These are phyloP conservation scores for Boletus reticuloceps DNA, from an alignment of 768 basidiomycete species.

Conservation along the genomic window DNA sequence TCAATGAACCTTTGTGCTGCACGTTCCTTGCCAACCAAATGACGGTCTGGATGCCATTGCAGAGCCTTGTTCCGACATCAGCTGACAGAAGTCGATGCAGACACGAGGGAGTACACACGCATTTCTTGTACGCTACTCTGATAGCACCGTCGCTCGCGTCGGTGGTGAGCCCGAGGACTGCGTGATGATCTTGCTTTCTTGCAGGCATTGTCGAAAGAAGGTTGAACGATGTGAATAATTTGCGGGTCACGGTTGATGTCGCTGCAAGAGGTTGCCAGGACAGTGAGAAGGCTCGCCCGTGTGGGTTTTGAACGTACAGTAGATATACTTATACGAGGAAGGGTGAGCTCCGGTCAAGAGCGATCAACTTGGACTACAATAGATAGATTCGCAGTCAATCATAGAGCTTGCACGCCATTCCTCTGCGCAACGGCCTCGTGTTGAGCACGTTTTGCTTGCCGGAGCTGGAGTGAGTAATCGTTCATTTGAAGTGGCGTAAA, in stretches of 20 bases:
- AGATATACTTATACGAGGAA: conserved; percentile 26
- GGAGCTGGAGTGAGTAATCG: conserved; percentile 28
- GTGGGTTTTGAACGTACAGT: conserved; percentile 12
- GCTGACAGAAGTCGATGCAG: conserved; percentile 22
- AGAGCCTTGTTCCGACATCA: conserved; percentile 42
- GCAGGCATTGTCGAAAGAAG: conserved; percentile 27
- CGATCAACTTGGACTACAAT: conserved; percentile 19
- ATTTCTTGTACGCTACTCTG: conserved; percentile 59
- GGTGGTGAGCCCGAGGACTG: conserved; percentile 43
- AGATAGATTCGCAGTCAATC: conserved; percentile 24
- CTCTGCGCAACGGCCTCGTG: conserved; percentile 29
- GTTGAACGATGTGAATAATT: conserved; percentile 7
- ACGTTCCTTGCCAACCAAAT: conserved; percentile 46
- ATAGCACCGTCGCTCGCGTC: conserved; percentile 51
- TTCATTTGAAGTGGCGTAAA: conserved; percentile 21
- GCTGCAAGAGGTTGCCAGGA: conserved; percentile 5
- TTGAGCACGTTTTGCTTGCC: conserved; percentile 33
- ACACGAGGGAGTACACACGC: conserved; percentile 39
- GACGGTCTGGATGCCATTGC: conserved; percentile 69
- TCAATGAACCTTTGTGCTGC: conserved; percentile 58
- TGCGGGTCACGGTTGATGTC: conserved; percentile 7
- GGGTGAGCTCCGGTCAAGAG: conserved; percentile 22
- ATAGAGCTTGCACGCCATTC: conserved; percentile 20
- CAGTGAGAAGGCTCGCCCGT: conserved; percentile 5
- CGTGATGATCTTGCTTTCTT: conserved; percentile 31